Base-by-base conservation (phyloP, 805 yeast genomes). In the Hanseniaspora osmophila region DNA sequence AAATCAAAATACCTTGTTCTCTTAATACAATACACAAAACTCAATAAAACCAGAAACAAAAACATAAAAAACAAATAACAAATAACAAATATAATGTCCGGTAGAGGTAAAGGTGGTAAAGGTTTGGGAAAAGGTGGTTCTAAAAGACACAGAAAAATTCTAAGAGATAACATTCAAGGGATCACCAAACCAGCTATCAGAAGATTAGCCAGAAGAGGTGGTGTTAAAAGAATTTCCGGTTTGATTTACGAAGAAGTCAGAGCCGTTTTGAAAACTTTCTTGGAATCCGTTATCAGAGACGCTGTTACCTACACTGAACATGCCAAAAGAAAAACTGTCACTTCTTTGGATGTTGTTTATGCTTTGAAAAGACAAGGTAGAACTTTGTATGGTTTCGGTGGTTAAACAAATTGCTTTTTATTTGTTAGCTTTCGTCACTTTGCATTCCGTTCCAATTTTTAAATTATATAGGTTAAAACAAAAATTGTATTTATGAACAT, bases 91-190 rank as follows among this genome's bases (percentile, higher is more conserved):
- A 41, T 41, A 45, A 86, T 87, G 95, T 85, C 96, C 69, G 96
- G 97, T 70, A 88, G 96, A 79, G 97, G 97, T 66, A 90, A 90
- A 85, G 97, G 97, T 67, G 97, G 97, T 67, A 90, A 90, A 84
- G 97, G 97, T 74, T 79, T 90, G 62, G 97, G 97, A 67, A 90
- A 90, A 76, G 96, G 96, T 74, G 97, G 97, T 76, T 96, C 97
- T 63, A 88, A 88, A 80, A 86, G 97, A 73, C 97, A 88, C 87
- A 85, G 97, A 80, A 88, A 87, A 84, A 84, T 90, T 72, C 77
- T 87, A 59, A 87, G 97, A 78, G 97, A 90, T 72, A 90, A 90
- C 90, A 88, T 90, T 59, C 96, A 87, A 75, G 97, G 97, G 77
- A 88, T 88, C 68, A 88, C 97, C 53, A 88, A 88, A 81, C 97